These are phyloP conservation scores for Kondoa subrosea DNA, from an alignment of 768 basidiomycete genomes.

Conservation along the genomic window DNA sequence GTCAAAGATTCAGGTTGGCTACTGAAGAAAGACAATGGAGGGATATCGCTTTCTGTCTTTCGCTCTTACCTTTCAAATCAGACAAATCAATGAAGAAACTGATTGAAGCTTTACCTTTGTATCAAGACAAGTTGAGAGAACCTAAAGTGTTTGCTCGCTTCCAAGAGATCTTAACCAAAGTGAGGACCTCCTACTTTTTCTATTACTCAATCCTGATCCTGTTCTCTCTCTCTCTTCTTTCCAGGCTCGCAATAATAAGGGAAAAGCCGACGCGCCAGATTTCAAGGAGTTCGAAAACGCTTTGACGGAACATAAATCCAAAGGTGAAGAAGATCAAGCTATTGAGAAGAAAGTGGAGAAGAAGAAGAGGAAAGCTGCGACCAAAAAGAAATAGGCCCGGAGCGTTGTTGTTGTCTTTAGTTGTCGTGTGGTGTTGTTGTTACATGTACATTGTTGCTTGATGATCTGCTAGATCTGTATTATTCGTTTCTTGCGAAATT, in stretches of 20 bases:
- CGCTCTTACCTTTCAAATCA: conserved; percentile 87
- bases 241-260: conserved; percentile 77
- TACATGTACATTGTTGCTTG: too few relatives aligned
- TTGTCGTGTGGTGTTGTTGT: background rate
- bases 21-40: conserved; percentile 90
- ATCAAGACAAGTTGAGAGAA: conserved; percentile 92
- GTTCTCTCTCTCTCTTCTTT: background rate
- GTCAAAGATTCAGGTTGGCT: conserved; percentile 77
- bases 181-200: conserved; percentile 27
- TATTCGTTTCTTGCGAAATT: conserved; percentile 7
- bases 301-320: conserved; percentile 58
- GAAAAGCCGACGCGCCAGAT: conserved; percentile 82
- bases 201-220: background rate
- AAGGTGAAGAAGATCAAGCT: conserved; percentile 82
- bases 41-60: conserved; percentile 89
- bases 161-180: conserved; percentile 80
- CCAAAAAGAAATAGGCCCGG: background rate
- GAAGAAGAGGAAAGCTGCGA: background rate
- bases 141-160: conserved; percentile 61
- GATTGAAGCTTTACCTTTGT: conserved; percentile 76
- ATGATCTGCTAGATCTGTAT: background rate
- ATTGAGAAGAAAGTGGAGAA: conserved; percentile 12
- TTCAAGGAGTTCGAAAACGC: conserved; percentile 87
- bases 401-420: background rate
- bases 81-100: conserved; percentile 92